Evolutionary conservation across 148 eudicot genomes (phyloP), one percentile per base, ranked within the genome.

Genomic region (Chenopodium berlandieri): DNA sequence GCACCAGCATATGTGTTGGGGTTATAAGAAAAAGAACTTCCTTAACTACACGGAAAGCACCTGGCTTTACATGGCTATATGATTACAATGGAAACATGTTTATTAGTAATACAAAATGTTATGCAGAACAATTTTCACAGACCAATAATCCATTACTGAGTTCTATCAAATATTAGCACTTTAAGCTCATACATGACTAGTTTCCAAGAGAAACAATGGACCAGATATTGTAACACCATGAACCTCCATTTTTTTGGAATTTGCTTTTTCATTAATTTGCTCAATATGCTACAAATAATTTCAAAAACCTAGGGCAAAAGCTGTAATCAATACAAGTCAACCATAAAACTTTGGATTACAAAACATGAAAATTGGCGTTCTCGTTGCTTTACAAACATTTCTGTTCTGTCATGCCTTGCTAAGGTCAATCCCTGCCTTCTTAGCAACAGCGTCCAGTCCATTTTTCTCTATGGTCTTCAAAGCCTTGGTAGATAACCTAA

Each of bases 361-460:
- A 79, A 78, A 69, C 31, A 34, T 50, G 74, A 71, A 25, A 63
- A 54, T 75, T 56, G 1, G 69, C 62, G 56, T 54, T 40, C 56
- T 20, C 58, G 65, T 25, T 71, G 80, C 78, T 83, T 78, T 75
- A 77, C 83, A 80, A 74, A 64, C 74, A 83, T 63, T 44, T 12
- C 20, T 2, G 67, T 75, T 79, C 32, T 7, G 22, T 83, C 80
- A 94, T 72, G 86, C 78, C 89, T 96, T 96, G 78, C 94, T 68
- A 66, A 96, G 97, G 86, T 96, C 98, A 75, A 94, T 91, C 77
- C 99, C 99, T 31, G 97, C 99, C 88, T 96, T 92, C 91, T 96
- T 96, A 3, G 98, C 98, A 63, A 92, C 92, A 66, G 93, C 98
- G 85, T 90, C 99, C 37, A 96, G 88, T 50, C 98, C 99, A 66